Percentiles rank a stretch among this genome's conserved stretches.
These are phyloP conservation scores for Cetradonia linearis DNA, from an alignment of 495 filamentous ascomycete species.

Conservation along the genomic window DNA sequence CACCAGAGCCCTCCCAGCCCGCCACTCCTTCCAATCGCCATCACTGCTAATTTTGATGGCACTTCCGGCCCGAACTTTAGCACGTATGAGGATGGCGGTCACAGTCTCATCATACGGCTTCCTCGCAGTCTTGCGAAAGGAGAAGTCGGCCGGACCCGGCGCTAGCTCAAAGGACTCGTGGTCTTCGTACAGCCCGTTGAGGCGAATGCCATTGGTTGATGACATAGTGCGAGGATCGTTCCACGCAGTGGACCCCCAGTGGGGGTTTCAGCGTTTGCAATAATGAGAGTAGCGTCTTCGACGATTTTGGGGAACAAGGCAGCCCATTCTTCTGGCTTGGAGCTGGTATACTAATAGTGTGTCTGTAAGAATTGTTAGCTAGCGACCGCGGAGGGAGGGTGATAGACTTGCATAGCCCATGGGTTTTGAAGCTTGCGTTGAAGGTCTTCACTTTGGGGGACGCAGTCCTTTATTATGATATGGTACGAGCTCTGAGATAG, in stretches of 20 bases:
- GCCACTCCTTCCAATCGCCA: not conserved
- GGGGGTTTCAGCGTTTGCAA: not conserved
- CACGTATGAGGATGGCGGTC: constrained; percentile 2
- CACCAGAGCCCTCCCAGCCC: not conserved
- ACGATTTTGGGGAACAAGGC: not conserved
- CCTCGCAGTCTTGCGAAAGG: not conserved
- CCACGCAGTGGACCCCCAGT: not conserved
- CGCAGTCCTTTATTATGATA: not conserved
- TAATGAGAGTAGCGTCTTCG: not conserved
- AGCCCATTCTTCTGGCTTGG: not conserved
- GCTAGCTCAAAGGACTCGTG: not conserved
- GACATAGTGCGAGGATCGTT: not conserved
- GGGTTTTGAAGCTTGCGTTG: not conserved
- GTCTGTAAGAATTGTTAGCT: not conserved
- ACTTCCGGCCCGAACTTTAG: constrained; percentile 1
- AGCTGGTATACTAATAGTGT: not conserved
- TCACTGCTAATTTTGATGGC: not conserved
- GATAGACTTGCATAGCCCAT: not conserved
- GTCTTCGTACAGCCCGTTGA: not conserved
- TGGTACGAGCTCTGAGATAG: not conserved
- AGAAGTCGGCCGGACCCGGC: not conserved
- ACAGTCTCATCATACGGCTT: not conserved
- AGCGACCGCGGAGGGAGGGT: not conserved
- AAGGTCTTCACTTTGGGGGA: not conserved
- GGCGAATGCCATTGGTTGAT: not conserved